Evolutionary conservation across 176 grass and related monocot genomes (phyloP).

Genomic region (Dactylis glomerata): DNA sequence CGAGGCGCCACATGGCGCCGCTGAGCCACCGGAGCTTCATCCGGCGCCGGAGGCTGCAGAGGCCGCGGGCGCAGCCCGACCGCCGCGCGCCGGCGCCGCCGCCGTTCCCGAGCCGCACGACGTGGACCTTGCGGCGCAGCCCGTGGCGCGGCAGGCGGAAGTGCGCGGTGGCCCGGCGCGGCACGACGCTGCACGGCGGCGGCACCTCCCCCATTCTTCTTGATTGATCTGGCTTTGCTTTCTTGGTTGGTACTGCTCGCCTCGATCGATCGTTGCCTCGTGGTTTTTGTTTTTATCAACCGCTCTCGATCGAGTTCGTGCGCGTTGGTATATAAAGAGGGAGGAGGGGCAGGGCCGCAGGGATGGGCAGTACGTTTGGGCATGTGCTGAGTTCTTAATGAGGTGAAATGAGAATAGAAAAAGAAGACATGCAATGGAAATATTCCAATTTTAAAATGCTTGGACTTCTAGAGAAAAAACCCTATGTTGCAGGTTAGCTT

Average conservation of each 20-base stretch:
- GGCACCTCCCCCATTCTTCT: slow-evolving; percentile 31
- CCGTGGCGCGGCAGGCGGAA: slow-evolving; percentile 38
- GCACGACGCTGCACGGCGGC: background rate
- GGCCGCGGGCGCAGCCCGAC: background rate
- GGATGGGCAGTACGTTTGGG: background rate
- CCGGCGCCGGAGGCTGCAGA: background rate
- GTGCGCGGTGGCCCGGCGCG: background rate
- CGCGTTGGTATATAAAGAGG: slow-evolving; percentile 7
- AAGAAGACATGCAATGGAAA: background rate
- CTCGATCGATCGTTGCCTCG: background rate
- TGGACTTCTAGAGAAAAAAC: no score
- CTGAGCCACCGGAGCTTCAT: slow-evolving; percentile 29
- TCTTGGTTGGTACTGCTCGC: background rate
- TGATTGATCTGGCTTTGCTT: background rate
- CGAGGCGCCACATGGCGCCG: slow-evolving; percentile 35
- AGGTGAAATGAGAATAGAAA: background rate
- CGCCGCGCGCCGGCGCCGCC: background rate
- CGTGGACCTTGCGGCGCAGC: slow-evolving; percentile 37
- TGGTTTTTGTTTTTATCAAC: background rate
- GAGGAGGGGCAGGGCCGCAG: background rate
- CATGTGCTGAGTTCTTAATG: background rate
- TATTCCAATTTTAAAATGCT: background rate
- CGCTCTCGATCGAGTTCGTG: background rate
- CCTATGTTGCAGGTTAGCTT: background rate
- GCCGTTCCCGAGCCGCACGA: slow-evolving; percentile 46